Evolutionary conservation across 257 asterid species (phyloP).

Genomic region (Thymus quinquecostatus): DNA sequence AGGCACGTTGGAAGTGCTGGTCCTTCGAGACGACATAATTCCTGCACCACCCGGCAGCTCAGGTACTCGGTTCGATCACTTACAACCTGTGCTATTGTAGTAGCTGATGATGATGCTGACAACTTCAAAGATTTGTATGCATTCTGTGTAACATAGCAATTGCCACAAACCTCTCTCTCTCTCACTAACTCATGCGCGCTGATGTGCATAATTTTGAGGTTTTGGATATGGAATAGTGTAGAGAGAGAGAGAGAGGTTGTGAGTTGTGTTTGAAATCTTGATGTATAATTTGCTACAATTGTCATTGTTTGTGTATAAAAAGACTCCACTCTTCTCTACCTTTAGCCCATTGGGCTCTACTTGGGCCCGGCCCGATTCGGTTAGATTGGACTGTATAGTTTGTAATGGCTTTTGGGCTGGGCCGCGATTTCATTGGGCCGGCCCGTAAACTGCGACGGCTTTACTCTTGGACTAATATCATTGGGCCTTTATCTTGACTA

Average conservation of each 20-base stretch:
- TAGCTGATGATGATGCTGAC: constrained; percentile 5
- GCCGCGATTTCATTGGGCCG: too few species aligned
- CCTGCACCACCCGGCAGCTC: constrained; percentile 28
- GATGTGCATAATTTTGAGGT: neutral
- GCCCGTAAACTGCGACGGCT: too few species aligned
- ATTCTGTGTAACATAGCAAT: constrained; percentile 33
- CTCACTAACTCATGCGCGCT: neutral
- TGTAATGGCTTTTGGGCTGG: too few species aligned
- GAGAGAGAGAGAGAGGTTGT: neutral
- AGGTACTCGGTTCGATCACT: constrained; percentile 35
- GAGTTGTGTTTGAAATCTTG: too few species aligned
- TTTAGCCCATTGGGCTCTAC: too few species aligned
- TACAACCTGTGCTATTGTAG: constrained; percentile 57
- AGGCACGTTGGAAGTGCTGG: constrained; percentile 73
- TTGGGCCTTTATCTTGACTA: too few species aligned
- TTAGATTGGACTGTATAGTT: too few species aligned
- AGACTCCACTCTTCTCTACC: too few species aligned
- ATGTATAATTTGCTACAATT: too few species aligned
- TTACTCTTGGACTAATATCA: too few species aligned
- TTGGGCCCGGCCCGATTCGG: too few species aligned
- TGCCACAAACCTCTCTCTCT: neutral
- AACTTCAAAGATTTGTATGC: constrained; percentile 23
- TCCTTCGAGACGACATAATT: constrained; percentile 71
- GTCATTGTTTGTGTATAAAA: too few species aligned
- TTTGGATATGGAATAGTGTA: neutral